phyloP scores from a whole-genome alignment of 768 basidiomycete species.

The Xerocomellus amylosporus region DNA sequence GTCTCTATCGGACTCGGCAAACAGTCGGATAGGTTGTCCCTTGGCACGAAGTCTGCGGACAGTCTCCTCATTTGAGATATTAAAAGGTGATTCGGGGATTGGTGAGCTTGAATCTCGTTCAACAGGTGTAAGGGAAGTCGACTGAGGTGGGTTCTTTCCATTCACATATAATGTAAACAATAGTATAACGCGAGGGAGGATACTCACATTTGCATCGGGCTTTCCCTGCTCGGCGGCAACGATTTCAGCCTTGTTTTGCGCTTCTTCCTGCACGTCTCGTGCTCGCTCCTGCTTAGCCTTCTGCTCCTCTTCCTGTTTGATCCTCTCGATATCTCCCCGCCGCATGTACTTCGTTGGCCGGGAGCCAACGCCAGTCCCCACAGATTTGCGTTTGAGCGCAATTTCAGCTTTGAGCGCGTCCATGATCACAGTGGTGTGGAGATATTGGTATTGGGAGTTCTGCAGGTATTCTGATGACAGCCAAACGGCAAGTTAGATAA shows the following conservation, averaged over 20 bases:
- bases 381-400: slow-evolving; percentile 77
- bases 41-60: slow-evolving; percentile 84
- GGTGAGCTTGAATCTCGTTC: slow-evolving; percentile 40
- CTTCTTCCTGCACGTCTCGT: slow-evolving; percentile 34
- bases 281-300: slow-evolving; percentile 31
- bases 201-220: slow-evolving; percentile 44
- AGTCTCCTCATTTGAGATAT: slow-evolving; percentile 91
- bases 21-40: slow-evolving; percentile 91
- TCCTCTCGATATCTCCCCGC: slow-evolving; percentile 81
- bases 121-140: slow-evolving; percentile 40
- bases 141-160: slow-evolving; percentile 46
- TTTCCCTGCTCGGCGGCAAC: slow-evolving; percentile 24
- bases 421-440: slow-evolving; percentile 45
- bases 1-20: slow-evolving; percentile 95
- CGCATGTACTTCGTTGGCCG: slow-evolving; percentile 86
- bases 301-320: slow-evolving; percentile 48
- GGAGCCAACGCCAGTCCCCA: slow-evolving; percentile 44
- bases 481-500: neutral
- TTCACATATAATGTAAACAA: slow-evolving; percentile 40
- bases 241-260: slow-evolving; percentile 13
- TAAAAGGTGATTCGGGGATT: slow-evolving; percentile 53
- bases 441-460: neutral
- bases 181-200: neutral
- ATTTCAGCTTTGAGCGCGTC: slow-evolving; percentile 90
- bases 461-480: neutral